Percentiles rank a stretch among this genome's conserved stretches.
Evolutionary conservation across 441 rosid species (phyloP).

Genomic region (Populus hybrid): DNA sequence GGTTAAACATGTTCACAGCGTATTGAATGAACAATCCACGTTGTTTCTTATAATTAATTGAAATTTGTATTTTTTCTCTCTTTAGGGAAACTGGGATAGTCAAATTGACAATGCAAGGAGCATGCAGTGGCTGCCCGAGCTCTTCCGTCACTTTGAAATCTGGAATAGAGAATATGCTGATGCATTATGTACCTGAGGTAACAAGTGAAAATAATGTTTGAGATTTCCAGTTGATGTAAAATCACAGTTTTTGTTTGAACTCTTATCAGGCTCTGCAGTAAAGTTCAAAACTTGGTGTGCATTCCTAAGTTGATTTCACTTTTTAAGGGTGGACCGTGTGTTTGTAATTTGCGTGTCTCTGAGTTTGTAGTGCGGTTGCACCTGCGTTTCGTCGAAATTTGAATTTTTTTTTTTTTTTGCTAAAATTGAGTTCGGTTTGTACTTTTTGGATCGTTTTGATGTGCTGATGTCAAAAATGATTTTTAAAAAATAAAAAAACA

Average conservation of each 20-base stretch:
- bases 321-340: neutral
- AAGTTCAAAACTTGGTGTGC: neutral
- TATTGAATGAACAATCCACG: neutral
- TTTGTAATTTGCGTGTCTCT: neutral
- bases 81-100: constrained; percentile 82
- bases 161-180: constrained; percentile 94
- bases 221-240: neutral
- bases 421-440: too few relatives aligned
- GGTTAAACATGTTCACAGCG: neutral
- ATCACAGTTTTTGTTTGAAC: neutral
- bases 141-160: constrained; percentile 96
- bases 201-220: constrained; percentile 13
- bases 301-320: neutral
- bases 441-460: too few relatives aligned
- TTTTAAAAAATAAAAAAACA: too few relatives aligned
- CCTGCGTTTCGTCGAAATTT: too few relatives aligned
- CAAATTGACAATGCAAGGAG: constrained; percentile 95
- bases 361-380: too few relatives aligned
- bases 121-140: constrained; percentile 98
- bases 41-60: constrained; percentile 10
- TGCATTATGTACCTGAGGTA: constrained; percentile 98
- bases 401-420: too few relatives aligned
- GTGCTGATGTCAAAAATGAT: too few relatives aligned
- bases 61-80: constrained; percentile 18
- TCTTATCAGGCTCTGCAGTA: neutral